A percentile compares a stretch with the other conserved stretches of the same genome.
phyloP scores from a whole-genome alignment of 345 rosid genomes.

The Hibiscus tridactylites region DNA sequence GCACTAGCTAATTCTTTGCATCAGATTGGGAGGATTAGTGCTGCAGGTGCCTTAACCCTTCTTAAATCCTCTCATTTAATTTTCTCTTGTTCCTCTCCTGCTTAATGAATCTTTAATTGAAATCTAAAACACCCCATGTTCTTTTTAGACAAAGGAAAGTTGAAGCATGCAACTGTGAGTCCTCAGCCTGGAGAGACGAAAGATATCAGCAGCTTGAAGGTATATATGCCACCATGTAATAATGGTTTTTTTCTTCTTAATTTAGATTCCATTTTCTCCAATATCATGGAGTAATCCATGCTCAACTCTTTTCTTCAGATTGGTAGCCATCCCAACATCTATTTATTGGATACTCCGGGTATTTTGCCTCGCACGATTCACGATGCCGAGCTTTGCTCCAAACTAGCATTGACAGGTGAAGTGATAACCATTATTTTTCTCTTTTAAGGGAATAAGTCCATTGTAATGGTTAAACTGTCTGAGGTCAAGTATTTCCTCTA shows the following conservation, averaged over 20 bases:
- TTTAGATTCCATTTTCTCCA: background rate
- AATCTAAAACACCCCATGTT: background rate
- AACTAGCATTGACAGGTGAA: conserved; percentile 73
- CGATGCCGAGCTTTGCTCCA: conserved; percentile 55
- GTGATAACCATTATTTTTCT: background rate
- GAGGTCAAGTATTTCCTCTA: background rate
- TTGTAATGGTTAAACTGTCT: too few relatives aligned
- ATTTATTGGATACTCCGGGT: conserved; percentile 80
- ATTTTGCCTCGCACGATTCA: conserved; percentile 50
- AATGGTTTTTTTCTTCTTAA: background rate
- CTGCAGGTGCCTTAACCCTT: conserved; percentile 39
- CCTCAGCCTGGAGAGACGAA: conserved; percentile 80
- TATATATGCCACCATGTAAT: conserved; percentile 6
- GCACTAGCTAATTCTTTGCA: conserved; percentile 78
- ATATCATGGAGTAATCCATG: background rate
- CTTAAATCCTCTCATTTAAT: background rate
- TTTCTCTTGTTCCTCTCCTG: background rate
- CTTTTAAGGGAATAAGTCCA: background rate
- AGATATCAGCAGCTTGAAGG: conserved; percentile 84
- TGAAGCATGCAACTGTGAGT: conserved; percentile 63
- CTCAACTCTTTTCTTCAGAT: conserved; percentile 30
- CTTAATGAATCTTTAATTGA: background rate
- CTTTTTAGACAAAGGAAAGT: conserved; percentile 63
- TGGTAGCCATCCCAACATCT: conserved; percentile 75
- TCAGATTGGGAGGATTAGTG: conserved; percentile 76